A percentile compares a stretch with the other conserved stretches of the same genome.
These are phyloP conservation scores for Tillandsia leiboldiana DNA, from an alignment of 176 grass and related monocot species.

Conservation along the genomic window DNA sequence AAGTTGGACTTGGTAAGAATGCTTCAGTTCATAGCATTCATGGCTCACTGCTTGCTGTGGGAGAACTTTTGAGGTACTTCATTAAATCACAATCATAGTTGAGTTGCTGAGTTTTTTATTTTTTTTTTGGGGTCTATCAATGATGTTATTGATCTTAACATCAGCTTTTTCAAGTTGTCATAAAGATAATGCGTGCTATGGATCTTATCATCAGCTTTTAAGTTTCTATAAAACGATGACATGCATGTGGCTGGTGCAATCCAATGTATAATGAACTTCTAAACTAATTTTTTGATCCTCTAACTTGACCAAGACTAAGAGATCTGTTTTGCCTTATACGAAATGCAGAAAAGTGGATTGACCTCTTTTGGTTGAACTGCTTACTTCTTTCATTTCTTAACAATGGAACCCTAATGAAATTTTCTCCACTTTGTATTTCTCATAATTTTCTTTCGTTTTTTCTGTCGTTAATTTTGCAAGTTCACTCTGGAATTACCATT, in stretches of 20 bases:
- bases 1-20: constrained; percentile 88
- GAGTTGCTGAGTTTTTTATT: not conserved
- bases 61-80: constrained; percentile 82
- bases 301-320: no score
- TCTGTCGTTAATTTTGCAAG: constrained; percentile 1
- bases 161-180: not conserved
- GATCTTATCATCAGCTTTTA: not conserved
- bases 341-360: no score
- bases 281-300: no score
- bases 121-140: not conserved
- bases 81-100: not conserved
- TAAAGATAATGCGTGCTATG: not conserved
- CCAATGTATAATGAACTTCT: no score
- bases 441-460: not conserved
- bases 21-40: constrained; percentile 99
- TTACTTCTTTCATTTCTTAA: no score
- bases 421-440: not conserved
- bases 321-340: no score
- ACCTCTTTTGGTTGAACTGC: no score
- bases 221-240: not conserved
- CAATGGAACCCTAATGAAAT: no score
- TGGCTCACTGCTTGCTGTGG: constrained; percentile 89
- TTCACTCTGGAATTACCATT: constrained; percentile 15
- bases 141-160: not conserved
- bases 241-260: not conserved